A percentile compares a stretch with the other conserved stretches of the same genome.
phyloP scores from a whole-genome alignment of 2,329 filamentous ascomycete genomes.

The Epichloe gansuensis region DNA sequence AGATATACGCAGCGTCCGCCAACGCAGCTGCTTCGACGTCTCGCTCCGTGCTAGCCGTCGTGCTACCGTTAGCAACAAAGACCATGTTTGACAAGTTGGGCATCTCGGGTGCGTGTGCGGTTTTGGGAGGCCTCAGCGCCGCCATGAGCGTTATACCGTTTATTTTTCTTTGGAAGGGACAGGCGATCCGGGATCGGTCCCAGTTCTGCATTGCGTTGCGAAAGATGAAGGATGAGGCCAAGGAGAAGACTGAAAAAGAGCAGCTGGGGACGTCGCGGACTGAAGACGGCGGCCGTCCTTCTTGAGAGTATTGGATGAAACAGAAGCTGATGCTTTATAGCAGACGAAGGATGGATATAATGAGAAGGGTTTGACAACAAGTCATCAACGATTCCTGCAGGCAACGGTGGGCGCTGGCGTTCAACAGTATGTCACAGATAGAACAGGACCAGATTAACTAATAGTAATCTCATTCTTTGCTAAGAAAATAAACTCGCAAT shows the following conservation, averaged over 20 bases:
- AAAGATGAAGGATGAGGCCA: slow-evolving; percentile 35
- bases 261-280: no score
- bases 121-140: slow-evolving; percentile 37
- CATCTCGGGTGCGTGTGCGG: slow-evolving; percentile 37
- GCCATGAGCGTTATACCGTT: slow-evolving; percentile 39
- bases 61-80: slow-evolving; percentile 43
- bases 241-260: slow-evolving; percentile 15
- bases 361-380: not conserved
- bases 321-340: not conserved
- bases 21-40: slow-evolving; percentile 78
- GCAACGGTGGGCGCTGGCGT: not conserved
- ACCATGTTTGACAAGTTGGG: slow-evolving; percentile 36
- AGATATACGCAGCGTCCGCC: slow-evolving; percentile 56
- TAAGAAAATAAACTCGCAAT: not conserved
- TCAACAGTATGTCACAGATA: not conserved
- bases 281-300: not conserved
- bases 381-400: not conserved
- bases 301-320: not conserved
- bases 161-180: slow-evolving; percentile 41
- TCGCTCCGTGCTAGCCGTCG: slow-evolving; percentile 84
- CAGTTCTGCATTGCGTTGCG: slow-evolving; percentile 49
- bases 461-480: not conserved
- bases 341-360: not conserved
- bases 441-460: not conserved
- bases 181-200: slow-evolving; percentile 40